A percentile compares a stretch with the other conserved stretches of the same genome.
phyloP scores from a whole-genome alignment of 352 stramenopile genomes.

The Pythium biforme region DNA sequence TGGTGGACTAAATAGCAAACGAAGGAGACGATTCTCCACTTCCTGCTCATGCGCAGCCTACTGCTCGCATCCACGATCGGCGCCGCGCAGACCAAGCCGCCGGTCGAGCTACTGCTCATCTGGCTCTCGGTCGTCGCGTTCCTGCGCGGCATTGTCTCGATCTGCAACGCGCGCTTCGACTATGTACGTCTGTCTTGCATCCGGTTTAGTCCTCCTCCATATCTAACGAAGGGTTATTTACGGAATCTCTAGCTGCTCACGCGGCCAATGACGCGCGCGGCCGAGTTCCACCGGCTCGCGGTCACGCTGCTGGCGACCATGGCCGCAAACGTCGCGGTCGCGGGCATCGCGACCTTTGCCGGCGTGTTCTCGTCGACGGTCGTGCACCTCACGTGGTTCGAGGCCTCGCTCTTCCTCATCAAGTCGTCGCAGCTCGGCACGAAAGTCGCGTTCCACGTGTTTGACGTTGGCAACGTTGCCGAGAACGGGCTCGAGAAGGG shows the following conservation, averaged over 20 bases:
- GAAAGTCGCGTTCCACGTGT: slow-evolving; percentile 68
- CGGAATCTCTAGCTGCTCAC: slow-evolving; percentile 41
- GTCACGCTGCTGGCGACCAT: slow-evolving; percentile 40
- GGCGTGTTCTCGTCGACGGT: slow-evolving; percentile 51
- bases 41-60: slow-evolving; percentile 69
- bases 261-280: slow-evolving; percentile 53
- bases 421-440: slow-evolving; percentile 64
- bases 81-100: slow-evolving; percentile 31
- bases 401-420: slow-evolving; percentile 64
- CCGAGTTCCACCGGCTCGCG: slow-evolving; percentile 57
- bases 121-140: slow-evolving; percentile 67
- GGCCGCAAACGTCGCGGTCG: slow-evolving; percentile 43
- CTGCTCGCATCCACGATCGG: slow-evolving; percentile 73
- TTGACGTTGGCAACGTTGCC: slow-evolving; percentile 36
- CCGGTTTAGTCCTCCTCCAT: background rate
- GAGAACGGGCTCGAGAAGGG: slow-evolving; percentile 50
- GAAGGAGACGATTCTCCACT: slow-evolving; percentile 79
- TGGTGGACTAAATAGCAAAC: slow-evolving; percentile 55
- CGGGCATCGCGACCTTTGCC: slow-evolving; percentile 35
- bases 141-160: slow-evolving; percentile 55
- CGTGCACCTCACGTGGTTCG: slow-evolving; percentile 74
- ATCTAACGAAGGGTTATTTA: background rate
- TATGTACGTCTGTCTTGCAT: slow-evolving; percentile 30
- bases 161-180: slow-evolving; percentile 66
- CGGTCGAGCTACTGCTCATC: slow-evolving; percentile 51